Evolutionary conservation across 129 eudicot species (phyloP), one percentile per base, ranked within the genome.

Genomic region (Smallanthus sonchifolius): DNA sequence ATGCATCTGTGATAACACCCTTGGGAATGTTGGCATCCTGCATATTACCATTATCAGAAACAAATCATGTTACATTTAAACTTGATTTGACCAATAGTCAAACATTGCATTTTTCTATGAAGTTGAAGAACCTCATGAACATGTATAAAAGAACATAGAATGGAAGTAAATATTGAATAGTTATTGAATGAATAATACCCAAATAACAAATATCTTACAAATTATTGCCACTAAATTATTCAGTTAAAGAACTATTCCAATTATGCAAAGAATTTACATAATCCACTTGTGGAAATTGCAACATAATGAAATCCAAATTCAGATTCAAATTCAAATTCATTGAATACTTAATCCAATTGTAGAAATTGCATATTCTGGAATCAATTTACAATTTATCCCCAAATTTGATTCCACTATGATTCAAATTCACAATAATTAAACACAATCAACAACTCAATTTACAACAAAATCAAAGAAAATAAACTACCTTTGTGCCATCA

Each of bases 401-500:
- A 60, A 73, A 39, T 20, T 24, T 9, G 2, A 35, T 44, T 16
- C 45, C 56, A 47, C 14, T 6, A 44, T 9, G 49, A 62, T 61
- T 45, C 68, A 16, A 35, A 74, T 65, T 37, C 39, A 13, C 5
- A 7, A 0, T 14, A 6, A 63, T 15, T 34, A 14, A 63, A 37
- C 2, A 14, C 17, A 8, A 67, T 17, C 57, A 15, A 6, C 39
- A 67, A 4, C 57, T 19, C 2, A 45, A 11, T 56, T 28, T n/a
- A 56, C 36, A 20, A 20, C 4, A 57, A 56, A 57, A 57, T 24
- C 36, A 57, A 57, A 57, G 6, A 6, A 10, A 42, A 65, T 9
- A 11, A 14, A 48, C 6, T 66, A 85, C 93, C 93, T 88, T 88
- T n/a, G 88, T 88, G 65, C 93, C 93, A 75, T 85, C 85, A 54